Evolutionary conservation across 176 grass and related monocot genomes (phyloP).

Genomic region (Oryza officinalis): DNA sequence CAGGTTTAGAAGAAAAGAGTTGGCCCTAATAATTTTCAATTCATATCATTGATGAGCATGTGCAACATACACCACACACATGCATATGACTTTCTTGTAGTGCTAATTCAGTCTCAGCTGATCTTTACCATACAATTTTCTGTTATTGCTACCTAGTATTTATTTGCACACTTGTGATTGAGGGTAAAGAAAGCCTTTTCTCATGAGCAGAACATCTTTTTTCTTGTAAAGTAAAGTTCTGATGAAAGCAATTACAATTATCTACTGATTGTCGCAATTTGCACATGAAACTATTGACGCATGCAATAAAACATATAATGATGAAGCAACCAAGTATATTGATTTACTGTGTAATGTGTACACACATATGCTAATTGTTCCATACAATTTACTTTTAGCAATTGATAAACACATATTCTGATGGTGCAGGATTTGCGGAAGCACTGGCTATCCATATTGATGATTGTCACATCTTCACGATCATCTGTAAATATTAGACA

Average conservation of each 20-base stretch:
- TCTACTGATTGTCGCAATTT: neutral
- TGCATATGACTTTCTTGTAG: neutral
- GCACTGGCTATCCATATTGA: constrained; percentile 95
- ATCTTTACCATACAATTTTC: neutral
- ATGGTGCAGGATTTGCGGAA: constrained; percentile 84
- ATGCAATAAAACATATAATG: neutral
- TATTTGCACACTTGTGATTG: neutral
- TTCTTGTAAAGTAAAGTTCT: neutral
- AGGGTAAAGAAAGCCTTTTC: neutral
- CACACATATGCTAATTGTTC: constrained; percentile 22
- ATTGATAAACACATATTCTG: constrained; percentile 8
- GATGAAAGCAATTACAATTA: constrained; percentile 17
- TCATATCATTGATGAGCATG: neutral
- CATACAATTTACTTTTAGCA: constrained; percentile 19
- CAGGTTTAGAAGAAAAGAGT: neutral
- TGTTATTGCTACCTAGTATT: neutral
- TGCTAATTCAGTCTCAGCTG: neutral
- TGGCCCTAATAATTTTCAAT: neutral
- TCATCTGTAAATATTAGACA: constrained; percentile 97
- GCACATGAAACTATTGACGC: neutral
- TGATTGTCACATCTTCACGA: constrained; percentile 97
- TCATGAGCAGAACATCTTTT: neutral
- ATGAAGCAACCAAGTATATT: neutral
- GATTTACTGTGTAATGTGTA: neutral
- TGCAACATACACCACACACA: neutral